A percentile compares a stretch with the other conserved stretches of the same genome.
Conservation (phyloP, 2,329 filamentous ascomycete genomes). For the Xylariomycetidae sp. region DNA sequence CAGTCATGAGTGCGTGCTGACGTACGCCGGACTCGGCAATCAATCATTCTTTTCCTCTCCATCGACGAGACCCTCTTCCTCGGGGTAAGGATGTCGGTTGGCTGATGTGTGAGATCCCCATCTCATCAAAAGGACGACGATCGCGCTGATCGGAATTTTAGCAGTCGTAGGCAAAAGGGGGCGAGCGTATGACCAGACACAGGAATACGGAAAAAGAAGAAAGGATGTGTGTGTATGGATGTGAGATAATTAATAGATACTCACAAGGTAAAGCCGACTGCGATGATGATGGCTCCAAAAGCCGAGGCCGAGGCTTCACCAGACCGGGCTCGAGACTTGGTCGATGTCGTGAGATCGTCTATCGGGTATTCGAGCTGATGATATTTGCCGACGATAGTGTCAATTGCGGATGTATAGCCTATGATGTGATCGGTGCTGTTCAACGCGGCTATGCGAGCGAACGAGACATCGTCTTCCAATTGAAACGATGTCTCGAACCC, state of each 20-base stretch:
- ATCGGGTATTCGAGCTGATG: slow-evolving; percentile 4
- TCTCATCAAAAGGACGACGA: background rate
- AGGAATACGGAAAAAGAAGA: background rate
- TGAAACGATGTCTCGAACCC: slow-evolving; percentile 10
- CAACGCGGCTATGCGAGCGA: slow-evolving; percentile 7
- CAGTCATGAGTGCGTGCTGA: no score
- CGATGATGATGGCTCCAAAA: slow-evolving; percentile 3
- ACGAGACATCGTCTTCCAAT: background rate
- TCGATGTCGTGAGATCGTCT: slow-evolving; percentile 3
- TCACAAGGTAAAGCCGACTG: slow-evolving; percentile 7
- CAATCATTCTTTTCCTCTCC: background rate
- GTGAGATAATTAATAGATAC: no score
- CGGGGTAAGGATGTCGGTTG: background rate
- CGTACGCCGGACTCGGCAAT: no score
- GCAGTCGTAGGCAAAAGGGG: background rate
- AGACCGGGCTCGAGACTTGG: background rate
- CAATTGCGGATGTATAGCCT: slow-evolving; percentile 5
- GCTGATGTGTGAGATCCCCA: background rate
- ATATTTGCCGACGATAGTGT: slow-evolving; percentile 1
- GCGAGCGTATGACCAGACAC: background rate
- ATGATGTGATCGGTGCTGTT: slow-evolving; percentile 5
- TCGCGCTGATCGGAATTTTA: background rate
- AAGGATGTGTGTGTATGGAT: no score
- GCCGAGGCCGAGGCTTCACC: background rate
- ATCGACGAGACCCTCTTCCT: slow-evolving; percentile 3